phyloP scores from a whole-genome alignment of 1,284 basidiomycete genomes.

The Cystobasidium sp. region DNA sequence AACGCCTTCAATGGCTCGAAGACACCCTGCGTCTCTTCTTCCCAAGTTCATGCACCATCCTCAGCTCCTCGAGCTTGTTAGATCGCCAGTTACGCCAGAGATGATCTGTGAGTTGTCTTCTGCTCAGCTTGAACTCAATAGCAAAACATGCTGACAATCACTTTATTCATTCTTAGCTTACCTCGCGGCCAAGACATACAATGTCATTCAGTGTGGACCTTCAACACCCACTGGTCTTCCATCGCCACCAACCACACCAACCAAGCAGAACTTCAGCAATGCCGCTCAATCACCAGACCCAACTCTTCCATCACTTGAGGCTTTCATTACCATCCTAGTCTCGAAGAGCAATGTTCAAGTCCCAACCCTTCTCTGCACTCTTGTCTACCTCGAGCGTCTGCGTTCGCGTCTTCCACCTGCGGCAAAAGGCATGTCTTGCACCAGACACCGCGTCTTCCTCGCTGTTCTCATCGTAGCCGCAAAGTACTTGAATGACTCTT shows the following conservation, averaged over 20 bases:
- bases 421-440: conserved; percentile 90
- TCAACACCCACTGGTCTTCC: conserved; percentile 48
- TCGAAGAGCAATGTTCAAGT: conserved; percentile 87
- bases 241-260: conserved; percentile 55
- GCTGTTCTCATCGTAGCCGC: conserved; percentile 93
- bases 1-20: conserved; percentile 47
- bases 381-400: conserved; percentile 91
- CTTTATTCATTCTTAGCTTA: conserved; percentile 56
- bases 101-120: conserved; percentile 66
- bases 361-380: conserved; percentile 85
- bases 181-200: conserved; percentile 69
- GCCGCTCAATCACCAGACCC: conserved; percentile 54
- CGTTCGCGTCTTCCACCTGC: conserved; percentile 77
- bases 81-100: conserved; percentile 73
- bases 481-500: conserved; percentile 83
- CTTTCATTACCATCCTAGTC: conserved; percentile 85
- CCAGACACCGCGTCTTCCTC: conserved; percentile 91
- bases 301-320: conserved; percentile 74
- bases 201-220: conserved; percentile 62
- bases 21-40: conserved; percentile 53
- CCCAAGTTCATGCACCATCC: conserved; percentile 66
- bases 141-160: neutral
- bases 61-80: conserved; percentile 75
- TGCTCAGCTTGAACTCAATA: too few relatives aligned
- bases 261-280: conserved; percentile 53